Evolutionary conservation across 306 rosid species (phyloP).

Genomic region (Acacia crassicarpa): DNA sequence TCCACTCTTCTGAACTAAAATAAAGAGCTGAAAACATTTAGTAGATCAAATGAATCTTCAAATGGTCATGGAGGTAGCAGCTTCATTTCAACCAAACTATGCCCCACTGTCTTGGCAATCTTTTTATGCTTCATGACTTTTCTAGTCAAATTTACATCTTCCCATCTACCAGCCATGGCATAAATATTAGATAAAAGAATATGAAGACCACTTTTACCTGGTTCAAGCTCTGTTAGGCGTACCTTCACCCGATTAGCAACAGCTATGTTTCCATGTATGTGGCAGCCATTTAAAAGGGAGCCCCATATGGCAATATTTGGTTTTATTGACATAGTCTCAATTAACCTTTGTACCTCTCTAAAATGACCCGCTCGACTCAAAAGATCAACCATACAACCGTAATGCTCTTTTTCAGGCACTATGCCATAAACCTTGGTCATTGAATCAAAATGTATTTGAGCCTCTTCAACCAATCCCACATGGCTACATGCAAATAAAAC

Average conservation of each 20-base stretch:
- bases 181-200: slow-evolving; percentile 77
- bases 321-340: slow-evolving; percentile 51
- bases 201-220: slow-evolving; percentile 59
- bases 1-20: not conserved
- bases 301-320: slow-evolving; percentile 65
- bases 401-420: slow-evolving; percentile 69
- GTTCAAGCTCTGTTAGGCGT: slow-evolving; percentile 45
- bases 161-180: slow-evolving; percentile 71
- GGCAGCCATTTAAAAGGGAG: slow-evolving; percentile 79
- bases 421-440: slow-evolving; percentile 54
- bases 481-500: slow-evolving; percentile 74
- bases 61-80: slow-evolving; percentile 28
- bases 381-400: slow-evolving; percentile 80
- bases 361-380: slow-evolving; percentile 72
- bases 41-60: not conserved
- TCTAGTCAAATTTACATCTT: slow-evolving; percentile 63
- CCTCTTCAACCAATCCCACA: slow-evolving; percentile 67
- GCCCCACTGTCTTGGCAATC: slow-evolving; percentile 61
- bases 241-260: slow-evolving; percentile 54
- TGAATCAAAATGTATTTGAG: slow-evolving; percentile 50
- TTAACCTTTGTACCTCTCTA: slow-evolving; percentile 57
- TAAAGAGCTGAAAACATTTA: not conserved
- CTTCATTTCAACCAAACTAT: slow-evolving; percentile 64
- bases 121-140: slow-evolving; percentile 48
- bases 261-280: slow-evolving; percentile 63